Base-by-base conservation (phyloP, 2,329 filamentous ascomycete genomes). In the Penicillium sp. region DNA sequence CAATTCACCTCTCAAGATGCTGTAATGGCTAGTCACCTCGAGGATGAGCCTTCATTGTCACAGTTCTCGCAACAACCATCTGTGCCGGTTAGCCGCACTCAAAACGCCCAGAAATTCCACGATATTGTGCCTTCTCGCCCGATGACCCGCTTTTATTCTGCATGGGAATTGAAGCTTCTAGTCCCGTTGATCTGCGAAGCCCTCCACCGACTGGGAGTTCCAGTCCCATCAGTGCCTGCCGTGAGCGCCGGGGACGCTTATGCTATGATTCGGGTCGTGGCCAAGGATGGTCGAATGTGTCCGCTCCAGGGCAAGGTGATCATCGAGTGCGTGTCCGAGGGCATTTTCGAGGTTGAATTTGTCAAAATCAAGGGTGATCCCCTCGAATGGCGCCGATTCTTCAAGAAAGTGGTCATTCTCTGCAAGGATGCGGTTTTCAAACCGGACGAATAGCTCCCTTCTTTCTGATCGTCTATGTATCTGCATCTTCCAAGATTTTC, bases 341-440 rank as follows among this genome's bases (percentile, higher is more conserved):
- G 87, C 53, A 71, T 92, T 28, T 78, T 91, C 23, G 91, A 96
- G 68, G 88, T 96, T 25, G 81, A 89, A 44, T 97, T 98, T 66
- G 81, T 95, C 58, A 98, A 98, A 74, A 80, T 88, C 46, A 96
- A 95, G 74, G 93, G 93, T 5, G 93, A 98, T 74, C 93, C 93
- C 4, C 73, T 98, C 43, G 92, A 97, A 74, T 98, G 95, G 93
- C 82, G 93, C 53, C 78, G 93, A 29, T 89, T 98, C 67, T 98
- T 98, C 78, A 98, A 98, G 74, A 91, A 89, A 70, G 81, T 96
- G n/a, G 88, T 88, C 27, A 78, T 95, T 55, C 76, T 92, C 52
- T 95, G 91, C 72, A 88, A 88, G 65, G 89, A 95, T 66, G 89
- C 83, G 7, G 85, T 97, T 39, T 88, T 83, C 67, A 79, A 78